Conservation (phyloP, 2,329 filamentous ascomycete species). For the Botrytis medusae region DNA sequence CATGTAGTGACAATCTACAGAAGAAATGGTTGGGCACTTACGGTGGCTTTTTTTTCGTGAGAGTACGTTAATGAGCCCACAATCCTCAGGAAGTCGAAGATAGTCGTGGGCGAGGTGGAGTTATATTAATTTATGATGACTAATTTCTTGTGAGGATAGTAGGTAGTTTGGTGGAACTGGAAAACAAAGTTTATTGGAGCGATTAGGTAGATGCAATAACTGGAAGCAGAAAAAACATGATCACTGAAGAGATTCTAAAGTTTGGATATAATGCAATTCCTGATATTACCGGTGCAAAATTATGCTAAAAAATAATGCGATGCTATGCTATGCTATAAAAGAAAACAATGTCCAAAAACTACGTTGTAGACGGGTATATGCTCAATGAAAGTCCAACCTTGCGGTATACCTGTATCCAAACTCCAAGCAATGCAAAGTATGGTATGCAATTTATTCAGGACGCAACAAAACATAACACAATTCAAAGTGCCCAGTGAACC, state of each 20-base stretch:
- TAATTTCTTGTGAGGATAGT: neutral
- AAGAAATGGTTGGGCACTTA: neutral
- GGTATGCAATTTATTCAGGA: conserved; percentile 24
- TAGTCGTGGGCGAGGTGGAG: neutral
- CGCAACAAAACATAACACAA: conserved; percentile 14
- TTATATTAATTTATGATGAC: neutral
- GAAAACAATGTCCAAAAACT: neutral
- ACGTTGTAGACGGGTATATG: neutral
- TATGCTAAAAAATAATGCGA: neutral
- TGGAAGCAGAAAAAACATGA: neutral
- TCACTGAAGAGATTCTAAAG: neutral
- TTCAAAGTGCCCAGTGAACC: conserved; percentile 38
- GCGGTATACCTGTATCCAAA: conserved; percentile 18
- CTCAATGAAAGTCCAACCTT: conserved; percentile 12
- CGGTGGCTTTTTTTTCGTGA: neutral
- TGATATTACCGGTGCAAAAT: neutral
- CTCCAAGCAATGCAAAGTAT: conserved; percentile 28
- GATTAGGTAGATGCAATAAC: neutral
- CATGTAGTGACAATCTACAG: neutral
- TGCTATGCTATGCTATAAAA: neutral
- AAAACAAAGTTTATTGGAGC: neutral
- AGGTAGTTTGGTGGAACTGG: neutral
- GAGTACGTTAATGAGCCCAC: neutral
- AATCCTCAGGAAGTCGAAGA: neutral
- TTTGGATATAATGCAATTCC: neutral